phyloP scores from a whole-genome alignment of 768 basidiomycete genomes.

The Tricholoma sp. region DNA sequence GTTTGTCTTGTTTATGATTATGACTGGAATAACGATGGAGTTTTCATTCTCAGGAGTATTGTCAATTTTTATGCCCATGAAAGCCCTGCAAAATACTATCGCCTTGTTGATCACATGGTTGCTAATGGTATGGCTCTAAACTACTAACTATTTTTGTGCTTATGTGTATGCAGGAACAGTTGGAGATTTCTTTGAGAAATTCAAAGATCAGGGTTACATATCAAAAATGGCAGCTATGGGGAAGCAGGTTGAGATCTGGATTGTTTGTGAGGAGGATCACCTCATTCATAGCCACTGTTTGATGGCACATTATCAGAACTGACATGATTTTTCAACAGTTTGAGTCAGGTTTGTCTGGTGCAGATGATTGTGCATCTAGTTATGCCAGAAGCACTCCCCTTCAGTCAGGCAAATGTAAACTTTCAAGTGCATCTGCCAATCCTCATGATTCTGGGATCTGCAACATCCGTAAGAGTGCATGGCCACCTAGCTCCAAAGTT shows the following conservation, averaged over 20 bases:
- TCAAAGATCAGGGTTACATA: slow-evolving; percentile 1
- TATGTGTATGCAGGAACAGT: not conserved
- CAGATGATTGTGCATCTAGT: not conserved
- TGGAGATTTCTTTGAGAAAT: not conserved
- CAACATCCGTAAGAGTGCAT: not conserved
- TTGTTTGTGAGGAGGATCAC: slow-evolving; percentile 3
- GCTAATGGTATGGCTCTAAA: not conserved
- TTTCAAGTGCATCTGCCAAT: slow-evolving; percentile 1
- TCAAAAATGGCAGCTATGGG: not conserved
- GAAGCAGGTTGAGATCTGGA: slow-evolving; percentile 3
- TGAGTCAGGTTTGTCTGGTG: not conserved
- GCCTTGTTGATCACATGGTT: not conserved
- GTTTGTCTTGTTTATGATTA: not conserved
- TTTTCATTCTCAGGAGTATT: not conserved
- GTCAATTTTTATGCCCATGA: not conserved
- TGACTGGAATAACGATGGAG: not conserved
- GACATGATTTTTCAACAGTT: not conserved
- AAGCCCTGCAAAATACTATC: not conserved
- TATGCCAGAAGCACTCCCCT: not conserved
- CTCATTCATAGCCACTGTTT: not conserved
- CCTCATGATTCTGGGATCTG: not conserved
- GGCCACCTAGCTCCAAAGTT: not conserved
- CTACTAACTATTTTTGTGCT: not conserved
- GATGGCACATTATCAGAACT: not conserved
- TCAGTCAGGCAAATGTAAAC: not conserved